phyloP scores from a whole-genome alignment of 2,329 filamentous ascomycete species.

The Aspergillus awamori region DNA sequence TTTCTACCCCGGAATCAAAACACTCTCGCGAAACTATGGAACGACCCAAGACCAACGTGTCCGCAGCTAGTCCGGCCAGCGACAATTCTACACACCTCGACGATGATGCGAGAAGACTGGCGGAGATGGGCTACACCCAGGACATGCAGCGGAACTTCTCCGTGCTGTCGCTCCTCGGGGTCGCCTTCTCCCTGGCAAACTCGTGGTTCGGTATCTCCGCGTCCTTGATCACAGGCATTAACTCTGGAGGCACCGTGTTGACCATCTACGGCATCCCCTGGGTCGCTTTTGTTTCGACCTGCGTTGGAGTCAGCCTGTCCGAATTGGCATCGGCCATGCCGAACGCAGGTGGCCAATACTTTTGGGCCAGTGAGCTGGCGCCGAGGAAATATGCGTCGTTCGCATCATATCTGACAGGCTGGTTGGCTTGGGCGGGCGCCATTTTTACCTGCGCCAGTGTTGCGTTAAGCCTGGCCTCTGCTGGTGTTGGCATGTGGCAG shows the following conservation, averaged over 20 bases:
- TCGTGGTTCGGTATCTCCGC: constrained; percentile 56
- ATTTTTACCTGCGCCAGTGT: constrained; percentile 59
- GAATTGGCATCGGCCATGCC: constrained; percentile 54
- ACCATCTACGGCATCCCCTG: constrained; percentile 55
- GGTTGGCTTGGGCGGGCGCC: constrained; percentile 56
- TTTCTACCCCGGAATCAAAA: background rate
- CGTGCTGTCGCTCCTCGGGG: constrained; percentile 51
- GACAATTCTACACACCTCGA: constrained; percentile 15
- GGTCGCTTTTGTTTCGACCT: constrained; percentile 49
- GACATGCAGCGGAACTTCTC: constrained; percentile 50
- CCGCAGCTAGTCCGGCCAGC: background rate
- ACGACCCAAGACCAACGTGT: background rate
- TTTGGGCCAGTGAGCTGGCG: constrained; percentile 54
- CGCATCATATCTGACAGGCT: constrained; percentile 53
- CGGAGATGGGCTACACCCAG: constrained; percentile 53
- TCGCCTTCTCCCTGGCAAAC: constrained; percentile 56
- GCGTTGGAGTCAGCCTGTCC: constrained; percentile 50
- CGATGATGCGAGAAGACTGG: constrained; percentile 47
- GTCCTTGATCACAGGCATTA: constrained; percentile 54
- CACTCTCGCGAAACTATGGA: background rate
- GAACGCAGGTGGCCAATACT: constrained; percentile 57
- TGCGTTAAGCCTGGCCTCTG: constrained; percentile 52
- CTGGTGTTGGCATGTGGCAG: constrained; percentile 56
- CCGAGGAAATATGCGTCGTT: constrained; percentile 49
- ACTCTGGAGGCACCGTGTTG: constrained; percentile 52